Conservation (phyloP, 495 filamentous ascomycete genomes). For the Penicillium coffeae region DNA sequence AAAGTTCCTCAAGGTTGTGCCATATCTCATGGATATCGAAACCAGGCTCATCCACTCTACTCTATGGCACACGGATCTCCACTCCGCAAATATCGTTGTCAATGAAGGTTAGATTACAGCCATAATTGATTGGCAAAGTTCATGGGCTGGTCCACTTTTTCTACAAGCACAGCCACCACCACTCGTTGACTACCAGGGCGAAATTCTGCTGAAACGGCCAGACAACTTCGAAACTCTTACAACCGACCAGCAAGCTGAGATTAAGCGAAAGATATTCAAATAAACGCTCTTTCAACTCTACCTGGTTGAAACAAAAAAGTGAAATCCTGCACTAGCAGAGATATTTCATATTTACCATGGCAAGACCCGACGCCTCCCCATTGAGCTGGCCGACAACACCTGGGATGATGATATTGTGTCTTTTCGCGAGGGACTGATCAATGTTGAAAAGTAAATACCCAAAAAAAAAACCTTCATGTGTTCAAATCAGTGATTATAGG, state of each 20-base stretch:
- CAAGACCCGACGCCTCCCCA: conserved; percentile 22
- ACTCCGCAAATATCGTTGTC: conserved; percentile 37
- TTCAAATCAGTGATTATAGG: conserved; percentile 8
- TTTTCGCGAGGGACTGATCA: conserved; percentile 28
- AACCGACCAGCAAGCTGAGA: conserved; percentile 18
- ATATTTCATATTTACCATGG: conserved; percentile 23
- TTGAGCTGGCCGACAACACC: conserved; percentile 26
- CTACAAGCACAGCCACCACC: conserved; percentile 23
- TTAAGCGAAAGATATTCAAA: conserved; percentile 25
- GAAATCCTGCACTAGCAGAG: conserved; percentile 17
- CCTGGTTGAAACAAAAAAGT: conserved; percentile 18
- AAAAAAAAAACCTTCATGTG: too few species aligned
- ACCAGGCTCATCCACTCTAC: conserved; percentile 13
- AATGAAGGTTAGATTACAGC: conserved; percentile 22
- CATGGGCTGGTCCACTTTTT: conserved; percentile 29
- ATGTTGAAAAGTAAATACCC: conserved; percentile 27
- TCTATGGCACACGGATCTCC: conserved; percentile 38
- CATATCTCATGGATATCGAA: conserved; percentile 26
- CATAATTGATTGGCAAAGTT: conserved; percentile 37
- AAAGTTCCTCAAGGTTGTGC: neutral
- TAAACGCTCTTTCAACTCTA: conserved; percentile 27
- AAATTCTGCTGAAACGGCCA: conserved; percentile 20
- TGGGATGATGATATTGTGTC: conserved; percentile 36
- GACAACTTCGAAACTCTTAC: conserved; percentile 24
- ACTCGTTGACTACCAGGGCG: conserved; percentile 29